These are phyloP conservation scores for Termitomyces eurrhizus DNA, from an alignment of 768 basidiomycete species.

Conservation along the genomic window DNA sequence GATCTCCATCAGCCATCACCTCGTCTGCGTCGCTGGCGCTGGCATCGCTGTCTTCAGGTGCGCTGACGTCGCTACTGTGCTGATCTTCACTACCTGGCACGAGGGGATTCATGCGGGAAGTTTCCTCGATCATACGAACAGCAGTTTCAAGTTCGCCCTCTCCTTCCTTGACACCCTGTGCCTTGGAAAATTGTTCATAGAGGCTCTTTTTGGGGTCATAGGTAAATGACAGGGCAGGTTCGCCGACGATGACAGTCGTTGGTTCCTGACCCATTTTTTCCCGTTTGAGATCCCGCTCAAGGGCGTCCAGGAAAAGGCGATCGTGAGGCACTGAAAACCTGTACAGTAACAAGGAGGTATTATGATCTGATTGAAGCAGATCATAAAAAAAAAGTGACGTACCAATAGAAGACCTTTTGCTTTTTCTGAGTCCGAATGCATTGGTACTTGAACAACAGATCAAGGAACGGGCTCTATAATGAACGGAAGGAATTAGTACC, in stretches of 20 bases:
- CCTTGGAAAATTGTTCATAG: conserved; percentile 80
- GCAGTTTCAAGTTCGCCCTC: conserved; percentile 37
- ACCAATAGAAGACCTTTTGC: conserved; percentile 99
- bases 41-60: conserved; percentile 23
- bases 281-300: conserved; percentile 93
- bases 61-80: conserved; percentile 16
- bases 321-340: conserved; percentile 99
- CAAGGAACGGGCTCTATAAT: conserved; percentile 82
- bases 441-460: conserved; percentile 92
- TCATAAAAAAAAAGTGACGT: conserved; percentile 21
- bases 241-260: conserved; percentile 67
- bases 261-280: conserved; percentile 89
- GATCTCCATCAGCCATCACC: conserved; percentile 18
- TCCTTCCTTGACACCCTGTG: conserved; percentile 35
- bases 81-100: conserved; percentile 3
- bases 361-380: conserved; percentile 1
- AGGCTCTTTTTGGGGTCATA: conserved; percentile 84
- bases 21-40: conserved; percentile 22
- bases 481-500: conserved; percentile 2
- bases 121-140: conserved; percentile 30
- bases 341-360: conserved; percentile 3
- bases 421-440: conserved; percentile 98
- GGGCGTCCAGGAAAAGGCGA: conserved; percentile 92
- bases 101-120: conserved; percentile 3
- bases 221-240: conserved; percentile 84